A percentile compares a stretch with the other conserved stretches of the same genome.
These are phyloP conservation scores for Cercospora sesami DNA, from an alignment of 2,329 filamentous ascomycete genomes.

Conservation along the genomic window DNA sequence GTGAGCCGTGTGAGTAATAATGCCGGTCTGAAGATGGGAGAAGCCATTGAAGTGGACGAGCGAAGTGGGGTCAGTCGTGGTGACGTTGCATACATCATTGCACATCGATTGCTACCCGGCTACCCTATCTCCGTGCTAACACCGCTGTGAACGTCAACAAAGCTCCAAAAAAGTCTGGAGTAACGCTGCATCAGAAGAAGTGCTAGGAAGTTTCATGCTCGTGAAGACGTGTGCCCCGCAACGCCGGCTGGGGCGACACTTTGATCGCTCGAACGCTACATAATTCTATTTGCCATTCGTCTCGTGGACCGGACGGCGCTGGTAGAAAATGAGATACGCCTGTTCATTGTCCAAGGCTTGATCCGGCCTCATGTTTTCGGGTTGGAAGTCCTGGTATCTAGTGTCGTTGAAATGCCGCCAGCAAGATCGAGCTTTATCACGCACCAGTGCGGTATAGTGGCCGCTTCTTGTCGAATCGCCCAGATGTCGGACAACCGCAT, in stretches of 20 bases:
- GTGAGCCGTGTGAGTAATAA: neutral
- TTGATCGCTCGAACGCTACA: slow-evolving; percentile 17
- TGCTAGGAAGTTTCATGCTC: neutral
- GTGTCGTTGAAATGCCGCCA: slow-evolving; percentile 65
- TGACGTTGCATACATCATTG: slow-evolving; percentile 11
- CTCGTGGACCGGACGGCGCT: slow-evolving; percentile 25
- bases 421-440: slow-evolving; percentile 52
- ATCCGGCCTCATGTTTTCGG: slow-evolving; percentile 47
- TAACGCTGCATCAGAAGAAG: neutral
- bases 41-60: slow-evolving; percentile 3
- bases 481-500: slow-evolving; percentile 77
- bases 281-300: slow-evolving; percentile 6
- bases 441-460: slow-evolving; percentile 72
- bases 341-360: slow-evolving; percentile 58
- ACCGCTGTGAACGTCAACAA: neutral
- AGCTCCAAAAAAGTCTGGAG: neutral
- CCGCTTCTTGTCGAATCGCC: slow-evolving; percentile 68
- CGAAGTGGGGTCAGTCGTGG: neutral
- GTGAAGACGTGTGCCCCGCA: neutral
- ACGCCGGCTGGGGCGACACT: neutral
- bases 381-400: slow-evolving; percentile 57
- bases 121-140: slow-evolving; percentile 1
- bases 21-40: neutral
- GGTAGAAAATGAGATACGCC: slow-evolving; percentile 66
- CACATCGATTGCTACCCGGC: slow-evolving; percentile 3